Percentiles rank a stretch among this genome's conserved stretches.
Evolutionary conservation across 371 early-diverging fungal genomes (phyloP).

Genomic region (Mucor ambiguus): DNA sequence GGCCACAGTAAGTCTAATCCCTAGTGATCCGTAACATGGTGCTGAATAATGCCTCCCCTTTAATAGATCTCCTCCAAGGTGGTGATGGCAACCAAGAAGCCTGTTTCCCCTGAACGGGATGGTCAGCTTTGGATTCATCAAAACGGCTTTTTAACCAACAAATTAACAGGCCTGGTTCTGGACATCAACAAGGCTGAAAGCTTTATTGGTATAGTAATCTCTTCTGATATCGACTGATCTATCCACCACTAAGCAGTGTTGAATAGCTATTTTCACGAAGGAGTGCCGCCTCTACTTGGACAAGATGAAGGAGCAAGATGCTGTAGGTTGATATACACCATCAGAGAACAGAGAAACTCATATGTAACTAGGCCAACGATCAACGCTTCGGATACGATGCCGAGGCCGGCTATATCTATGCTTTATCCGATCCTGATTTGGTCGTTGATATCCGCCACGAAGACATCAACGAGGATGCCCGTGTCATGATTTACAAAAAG

Average conservation of each 20-base stretch:
- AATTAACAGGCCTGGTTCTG: conserved; percentile 37
- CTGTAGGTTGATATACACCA: conserved; percentile 23
- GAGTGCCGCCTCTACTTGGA: conserved; percentile 43
- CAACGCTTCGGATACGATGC: conserved; percentile 37
- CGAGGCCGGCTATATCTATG: conserved; percentile 32
- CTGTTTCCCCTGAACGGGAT: conserved; percentile 40
- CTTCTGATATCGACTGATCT: not conserved
- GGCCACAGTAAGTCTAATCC: conserved; percentile 10
- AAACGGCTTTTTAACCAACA: conserved; percentile 48
- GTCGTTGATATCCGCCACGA: conserved; percentile 32
- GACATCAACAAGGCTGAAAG: conserved; percentile 41
- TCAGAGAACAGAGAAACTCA: not conserved
- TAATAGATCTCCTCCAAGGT: conserved; percentile 33
- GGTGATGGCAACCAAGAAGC: conserved; percentile 37
- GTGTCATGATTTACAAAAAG: conserved; percentile 27
- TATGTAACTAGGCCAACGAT: conserved; percentile 25
- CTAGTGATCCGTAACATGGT: not conserved
- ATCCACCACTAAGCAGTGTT: not conserved
- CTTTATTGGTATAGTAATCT: conserved; percentile 32
- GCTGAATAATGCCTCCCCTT: not conserved
- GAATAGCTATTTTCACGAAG: conserved; percentile 41
- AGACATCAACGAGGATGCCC: conserved; percentile 25
- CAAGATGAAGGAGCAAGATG: conserved; percentile 41
- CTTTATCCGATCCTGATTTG: conserved; percentile 24
- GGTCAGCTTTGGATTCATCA: conserved; percentile 50